A percentile compares a stretch with the other conserved stretches of the same genome.
phyloP scores from a whole-genome alignment of 495 filamentous ascomycete genomes.

The Hypoxylon intermedium region DNA sequence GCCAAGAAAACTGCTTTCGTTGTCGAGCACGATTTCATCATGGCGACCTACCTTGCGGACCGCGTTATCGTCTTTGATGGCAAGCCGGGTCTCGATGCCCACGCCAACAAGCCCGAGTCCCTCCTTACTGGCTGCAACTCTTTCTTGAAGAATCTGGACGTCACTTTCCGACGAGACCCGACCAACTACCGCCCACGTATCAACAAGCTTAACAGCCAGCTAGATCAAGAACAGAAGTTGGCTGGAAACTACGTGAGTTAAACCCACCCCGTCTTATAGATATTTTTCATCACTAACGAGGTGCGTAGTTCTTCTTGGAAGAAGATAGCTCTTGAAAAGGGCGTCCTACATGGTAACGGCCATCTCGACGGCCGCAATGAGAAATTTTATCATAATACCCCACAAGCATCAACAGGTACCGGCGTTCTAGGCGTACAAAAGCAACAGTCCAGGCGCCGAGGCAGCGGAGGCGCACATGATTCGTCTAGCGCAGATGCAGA shows the following conservation, averaged over 20 bases:
- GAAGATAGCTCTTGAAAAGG: constrained; percentile 73
- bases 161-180: constrained; percentile 97
- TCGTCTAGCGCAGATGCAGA: constrained; percentile 44
- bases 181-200: constrained; percentile 95
- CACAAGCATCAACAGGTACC: constrained; percentile 49
- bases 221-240: constrained; percentile 97
- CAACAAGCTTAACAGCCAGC: constrained; percentile 94
- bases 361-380: constrained; percentile 37
- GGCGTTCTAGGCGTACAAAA: constrained; percentile 57
- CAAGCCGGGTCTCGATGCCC: constrained; percentile 83
- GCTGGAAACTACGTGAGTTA: constrained; percentile 84
- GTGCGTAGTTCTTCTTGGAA: constrained; percentile 82
- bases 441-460: constrained; percentile 32
- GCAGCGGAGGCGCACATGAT: constrained; percentile 42
- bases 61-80: constrained; percentile 99
- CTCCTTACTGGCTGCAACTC: constrained; percentile 95
- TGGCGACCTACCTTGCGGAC: constrained; percentile 96
- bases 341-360: constrained; percentile 49
- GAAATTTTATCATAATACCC: constrained; percentile 40
- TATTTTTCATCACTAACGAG: constrained; percentile 34
- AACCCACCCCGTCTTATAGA: too few species aligned
- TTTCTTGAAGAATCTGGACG: constrained; percentile 93
- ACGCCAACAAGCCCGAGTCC: constrained; percentile 87
- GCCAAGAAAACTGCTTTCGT: constrained; percentile 99
- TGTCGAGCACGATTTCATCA: constrained; percentile 99